Percentiles rank a stretch among this genome's conserved stretches.
These are phyloP conservation scores for Phytopythium helicoides DNA, from an alignment of 352 stramenopile species.

Conservation along the genomic window DNA sequence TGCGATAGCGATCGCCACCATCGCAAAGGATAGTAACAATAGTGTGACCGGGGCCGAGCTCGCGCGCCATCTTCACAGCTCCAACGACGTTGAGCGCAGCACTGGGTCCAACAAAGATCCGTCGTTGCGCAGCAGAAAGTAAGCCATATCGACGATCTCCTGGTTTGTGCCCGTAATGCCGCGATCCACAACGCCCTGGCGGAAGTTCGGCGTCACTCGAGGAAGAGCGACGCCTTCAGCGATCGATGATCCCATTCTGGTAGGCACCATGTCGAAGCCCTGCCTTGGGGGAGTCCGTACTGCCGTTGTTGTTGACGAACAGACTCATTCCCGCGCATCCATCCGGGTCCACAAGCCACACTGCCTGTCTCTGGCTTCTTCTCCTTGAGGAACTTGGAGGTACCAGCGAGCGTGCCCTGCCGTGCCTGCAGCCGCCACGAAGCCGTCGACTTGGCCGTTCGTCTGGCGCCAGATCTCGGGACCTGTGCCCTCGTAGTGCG, in stretches of 20 bases:
- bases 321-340: conserved; percentile 84
- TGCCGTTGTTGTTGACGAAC: conserved; percentile 68
- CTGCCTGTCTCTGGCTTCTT: conserved; percentile 46
- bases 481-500: conserved; percentile 77
- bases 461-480: conserved; percentile 90
- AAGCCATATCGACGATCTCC: conserved; percentile 94
- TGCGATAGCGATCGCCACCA: conserved; percentile 73
- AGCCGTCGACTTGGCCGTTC: conserved; percentile 87
- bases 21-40: conserved; percentile 86
- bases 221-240: conserved; percentile 94
- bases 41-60: conserved; percentile 61
- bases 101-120: conserved; percentile 91
- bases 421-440: conserved; percentile 89
- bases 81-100: conserved; percentile 76
- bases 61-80: conserved; percentile 76
- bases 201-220: conserved; percentile 92
- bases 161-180: conserved; percentile 91
- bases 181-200: conserved; percentile 86
- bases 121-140: conserved; percentile 89
- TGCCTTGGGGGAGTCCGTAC: conserved; percentile 75
- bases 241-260: conserved; percentile 82
- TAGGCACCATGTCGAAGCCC: conserved; percentile 88
- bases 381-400: conserved; percentile 93
- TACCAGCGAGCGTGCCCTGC: conserved; percentile 92
- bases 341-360: conserved; percentile 79